Conservation (phyloP, 495 filamentous ascomycete genomes). For the Penicillium maclennaniae region DNA sequence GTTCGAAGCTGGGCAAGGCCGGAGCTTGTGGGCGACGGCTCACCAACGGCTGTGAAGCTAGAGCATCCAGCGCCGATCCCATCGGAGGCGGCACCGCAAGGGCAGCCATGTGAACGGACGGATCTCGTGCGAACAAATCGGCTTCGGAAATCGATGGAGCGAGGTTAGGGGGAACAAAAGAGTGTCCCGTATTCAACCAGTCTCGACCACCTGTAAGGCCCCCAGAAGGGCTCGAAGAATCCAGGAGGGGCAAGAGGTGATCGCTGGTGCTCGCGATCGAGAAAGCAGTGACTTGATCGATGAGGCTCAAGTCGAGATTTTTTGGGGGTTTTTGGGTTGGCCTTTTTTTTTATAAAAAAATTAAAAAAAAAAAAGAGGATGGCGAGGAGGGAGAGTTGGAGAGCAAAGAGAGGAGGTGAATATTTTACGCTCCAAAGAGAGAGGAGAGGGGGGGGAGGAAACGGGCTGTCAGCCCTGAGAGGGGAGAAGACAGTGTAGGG, state of each 20-base stretch:
- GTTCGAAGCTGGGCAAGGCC: constrained; percentile 59
- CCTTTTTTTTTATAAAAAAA: no score
- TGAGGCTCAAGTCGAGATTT: constrained; percentile 1
- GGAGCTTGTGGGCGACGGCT: constrained; percentile 58
- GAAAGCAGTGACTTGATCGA: constrained; percentile 19
- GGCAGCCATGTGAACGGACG: constrained; percentile 40
- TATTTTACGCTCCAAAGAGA: not conserved
- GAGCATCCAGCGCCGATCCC: constrained; percentile 42
- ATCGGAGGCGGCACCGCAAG: constrained; percentile 45
- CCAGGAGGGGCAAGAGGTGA: constrained; percentile 41
- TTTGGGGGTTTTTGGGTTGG: not conserved
- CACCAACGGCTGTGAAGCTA: constrained; percentile 47
- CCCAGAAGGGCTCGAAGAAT: constrained; percentile 44
- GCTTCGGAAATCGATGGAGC: constrained; percentile 30
- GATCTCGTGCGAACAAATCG: constrained; percentile 37
- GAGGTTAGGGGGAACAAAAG: constrained; percentile 18
- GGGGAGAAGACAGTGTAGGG: not conserved
- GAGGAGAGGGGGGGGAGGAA: not conserved
- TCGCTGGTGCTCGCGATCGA: constrained; percentile 34
- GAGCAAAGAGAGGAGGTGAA: not conserved
- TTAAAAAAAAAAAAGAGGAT: not conserved
- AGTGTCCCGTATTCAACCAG: constrained; percentile 28
- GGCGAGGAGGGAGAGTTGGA: constrained; percentile 1
- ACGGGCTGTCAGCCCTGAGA: not conserved
- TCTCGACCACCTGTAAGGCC: constrained; percentile 40